Evolutionary conservation across 2,329 filamentous ascomycete species (phyloP).

Genomic region (Simplicillium aogashimaense): DNA sequence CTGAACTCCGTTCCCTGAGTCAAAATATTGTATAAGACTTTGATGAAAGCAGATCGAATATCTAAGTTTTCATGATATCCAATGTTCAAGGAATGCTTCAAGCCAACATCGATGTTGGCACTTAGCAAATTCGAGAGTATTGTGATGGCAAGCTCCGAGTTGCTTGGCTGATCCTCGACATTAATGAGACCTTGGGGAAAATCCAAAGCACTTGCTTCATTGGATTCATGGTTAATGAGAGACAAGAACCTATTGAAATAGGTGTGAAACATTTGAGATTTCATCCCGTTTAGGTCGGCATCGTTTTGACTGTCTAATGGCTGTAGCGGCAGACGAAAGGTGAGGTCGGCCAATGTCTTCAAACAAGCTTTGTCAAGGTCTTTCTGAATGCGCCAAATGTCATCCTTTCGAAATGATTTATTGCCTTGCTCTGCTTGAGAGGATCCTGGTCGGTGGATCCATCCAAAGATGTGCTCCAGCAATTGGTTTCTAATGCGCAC

Average conservation of each 20-base stretch:
- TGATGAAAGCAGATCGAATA: conserved; percentile 60
- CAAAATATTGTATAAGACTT: conserved; percentile 60
- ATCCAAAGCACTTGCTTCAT: conserved; percentile 33
- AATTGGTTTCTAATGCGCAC: conserved; percentile 60
- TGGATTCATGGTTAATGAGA: conserved; percentile 48
- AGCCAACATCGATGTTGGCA: conserved; percentile 60
- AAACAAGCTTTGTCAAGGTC: conserved; percentile 59
- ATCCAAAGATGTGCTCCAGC: conserved; percentile 57
- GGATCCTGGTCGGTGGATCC: conserved; percentile 54
- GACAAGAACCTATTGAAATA: conserved; percentile 64
- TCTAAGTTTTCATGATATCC: conserved; percentile 63
- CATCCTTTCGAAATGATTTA: conserved; percentile 41
- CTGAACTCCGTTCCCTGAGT: conserved; percentile 65
- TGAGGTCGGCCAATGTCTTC: conserved; percentile 54
- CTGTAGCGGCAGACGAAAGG: conserved; percentile 56
- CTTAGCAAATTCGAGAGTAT: conserved; percentile 61
- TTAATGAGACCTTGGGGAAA: conserved; percentile 19
- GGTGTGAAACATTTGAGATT: conserved; percentile 61
- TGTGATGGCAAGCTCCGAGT: conserved; percentile 54
- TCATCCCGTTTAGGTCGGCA: conserved; percentile 56
- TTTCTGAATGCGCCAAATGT: conserved; percentile 46
- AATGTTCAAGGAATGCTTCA: conserved; percentile 61
- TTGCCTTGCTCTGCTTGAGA: conserved; percentile 32
- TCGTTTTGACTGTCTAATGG: conserved; percentile 56
- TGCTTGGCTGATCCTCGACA: conserved; percentile 44